Base-by-base conservation (phyloP, 164 flowering plant genomes). In the Vitis labrusca region DNA sequence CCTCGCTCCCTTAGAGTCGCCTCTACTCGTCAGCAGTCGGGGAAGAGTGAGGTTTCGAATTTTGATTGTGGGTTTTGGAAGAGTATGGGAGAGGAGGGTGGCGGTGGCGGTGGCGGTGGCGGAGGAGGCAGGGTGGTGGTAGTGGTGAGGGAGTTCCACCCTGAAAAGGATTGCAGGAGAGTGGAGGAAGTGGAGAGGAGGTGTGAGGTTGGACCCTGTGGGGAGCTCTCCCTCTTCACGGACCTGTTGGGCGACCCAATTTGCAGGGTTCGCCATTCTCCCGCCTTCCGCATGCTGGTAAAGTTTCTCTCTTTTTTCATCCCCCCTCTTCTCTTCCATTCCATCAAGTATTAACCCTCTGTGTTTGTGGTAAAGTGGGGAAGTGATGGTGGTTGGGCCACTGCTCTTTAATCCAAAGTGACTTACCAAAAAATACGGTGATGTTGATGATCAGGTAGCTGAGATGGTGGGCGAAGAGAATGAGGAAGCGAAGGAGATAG, bases 171-270 rank as follows among this genome's bases (percentile, higher is more conserved):
- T 61, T 3, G 79, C 13, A 19, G 14, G 0, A 78, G 76, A 7
- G 97, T 89, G 5, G 97, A 89, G 67, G 84, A 80, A 7, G 85
- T 95, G 3, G 99, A 95, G 81, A 82, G 83, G 50, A 78, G 80
- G 19, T 95, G 99, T 55, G 98, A 95, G 44, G 95, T 89, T 17
- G 97, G 93, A 9, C 88, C 98, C 57, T 77, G 79, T 59, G 93
- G 88, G 47, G 80, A 91, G 68, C 85, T 88, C 52, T 85, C 90
- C 51, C 89, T 95, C 72, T 91, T 79, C 83, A 93, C 97, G 30
- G 98, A 95, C 75, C 86, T 87, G 58, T 63, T 91, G 63, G 98
- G 99, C 47, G 99, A 95, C 83, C 99, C 99, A 50, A 79, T 93
- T 74, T 90, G 88, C 86, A 67, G 99, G 66, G 82, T 95, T 74